A percentile compares a stretch with the other conserved stretches of the same genome.
These are phyloP conservation scores for Colletotrichum euphorbiae DNA, from an alignment of 2,329 filamentous ascomycete genomes.

Conservation along the genomic window DNA sequence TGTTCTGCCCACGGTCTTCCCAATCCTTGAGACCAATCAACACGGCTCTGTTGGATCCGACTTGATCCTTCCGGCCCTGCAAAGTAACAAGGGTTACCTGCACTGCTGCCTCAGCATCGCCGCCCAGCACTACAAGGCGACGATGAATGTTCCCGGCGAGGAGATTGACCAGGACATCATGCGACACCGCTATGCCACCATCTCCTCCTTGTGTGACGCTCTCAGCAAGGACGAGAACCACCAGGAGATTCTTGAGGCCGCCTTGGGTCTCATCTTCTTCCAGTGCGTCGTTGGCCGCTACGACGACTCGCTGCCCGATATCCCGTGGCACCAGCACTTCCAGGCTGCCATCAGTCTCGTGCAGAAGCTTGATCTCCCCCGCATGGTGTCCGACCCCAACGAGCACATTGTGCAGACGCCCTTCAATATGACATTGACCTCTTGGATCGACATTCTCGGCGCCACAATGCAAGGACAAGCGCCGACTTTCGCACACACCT, in stretches of 20 bases:
- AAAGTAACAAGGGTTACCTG: slow-evolving; percentile 91
- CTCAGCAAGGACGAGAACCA: slow-evolving; percentile 85
- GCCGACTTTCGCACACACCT: slow-evolving; percentile 92
- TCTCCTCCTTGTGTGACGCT: slow-evolving; percentile 85
- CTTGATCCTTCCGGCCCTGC: slow-evolving; percentile 86
- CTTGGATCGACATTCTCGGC: slow-evolving; percentile 98
- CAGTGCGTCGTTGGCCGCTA: slow-evolving; percentile 90
- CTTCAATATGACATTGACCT: slow-evolving; percentile 94
- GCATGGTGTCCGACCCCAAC: slow-evolving; percentile 70
- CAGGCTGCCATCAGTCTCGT: slow-evolving; percentile 89
- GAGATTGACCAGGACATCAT: slow-evolving; percentile 92
- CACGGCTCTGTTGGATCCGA: slow-evolving; percentile 84
- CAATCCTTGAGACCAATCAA: slow-evolving; percentile 90
- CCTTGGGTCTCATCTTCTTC: slow-evolving; percentile 95
- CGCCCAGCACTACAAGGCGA: slow-evolving; percentile 90
- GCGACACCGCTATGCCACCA: slow-evolving; percentile 89
- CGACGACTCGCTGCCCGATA: slow-evolving; percentile 87
- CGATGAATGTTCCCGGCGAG: slow-evolving; percentile 72
- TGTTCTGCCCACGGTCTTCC: slow-evolving; percentile 90
- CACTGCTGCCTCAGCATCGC: slow-evolving; percentile 96
- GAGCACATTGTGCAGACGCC: slow-evolving; percentile 74
- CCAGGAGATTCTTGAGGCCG: slow-evolving; percentile 89
- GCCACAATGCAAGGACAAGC: slow-evolving; percentile 90
- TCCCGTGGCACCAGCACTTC: slow-evolving; percentile 98
- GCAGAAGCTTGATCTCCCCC: slow-evolving; percentile 83